Percentiles rank a stretch among this genome's conserved stretches.
Evolutionary conservation across 1,284 basidiomycete genomes (phyloP).

Genomic region (Cronartium ribicola): DNA sequence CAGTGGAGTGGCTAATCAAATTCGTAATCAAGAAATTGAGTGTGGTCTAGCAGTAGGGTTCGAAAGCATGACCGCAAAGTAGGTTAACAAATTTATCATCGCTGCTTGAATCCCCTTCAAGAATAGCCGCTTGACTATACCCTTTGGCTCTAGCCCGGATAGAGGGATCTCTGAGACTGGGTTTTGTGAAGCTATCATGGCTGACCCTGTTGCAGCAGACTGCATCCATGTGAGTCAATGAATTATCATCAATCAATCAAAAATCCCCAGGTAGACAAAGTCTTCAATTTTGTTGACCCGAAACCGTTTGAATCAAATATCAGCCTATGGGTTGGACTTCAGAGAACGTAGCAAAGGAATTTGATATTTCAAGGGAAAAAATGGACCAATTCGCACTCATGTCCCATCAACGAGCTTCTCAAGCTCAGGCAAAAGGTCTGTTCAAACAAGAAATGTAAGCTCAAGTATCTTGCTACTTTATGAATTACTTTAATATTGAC

Average conservation of each 20-base stretch:
- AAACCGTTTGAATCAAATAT: slow-evolving; percentile 44
- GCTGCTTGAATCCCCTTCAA: slow-evolving; percentile 12
- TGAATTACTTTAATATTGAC: background rate
- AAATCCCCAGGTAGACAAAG: background rate
- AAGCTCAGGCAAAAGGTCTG: slow-evolving; percentile 60
- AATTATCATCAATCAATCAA: background rate
- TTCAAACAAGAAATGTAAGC: slow-evolving; percentile 74
- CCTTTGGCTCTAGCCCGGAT: slow-evolving; percentile 59
- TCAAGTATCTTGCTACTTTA: slow-evolving; percentile 62
- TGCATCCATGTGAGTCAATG: slow-evolving; percentile 61
- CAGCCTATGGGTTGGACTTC: slow-evolving; percentile 84
- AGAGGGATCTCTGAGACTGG: slow-evolving; percentile 57
- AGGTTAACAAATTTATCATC: slow-evolving; percentile 59
- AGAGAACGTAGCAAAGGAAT: slow-evolving; percentile 74
- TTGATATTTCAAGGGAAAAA: slow-evolving; percentile 70
- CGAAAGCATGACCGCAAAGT: slow-evolving; percentile 80
- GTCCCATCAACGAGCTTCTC: slow-evolving; percentile 72
- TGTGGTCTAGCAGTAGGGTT: slow-evolving; percentile 77
- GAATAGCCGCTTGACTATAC: slow-evolving; percentile 1
- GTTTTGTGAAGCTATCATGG: slow-evolving; percentile 61
- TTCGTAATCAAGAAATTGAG: slow-evolving; percentile 73
- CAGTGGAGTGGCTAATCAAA: slow-evolving; percentile 72
- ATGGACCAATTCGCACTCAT: slow-evolving; percentile 81
- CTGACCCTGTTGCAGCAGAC: slow-evolving; percentile 59
- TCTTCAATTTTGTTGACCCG: slow-evolving; percentile 5